Conservation (phyloP, 108 stramenopile species). For the Skeletonema potamos region DNA sequence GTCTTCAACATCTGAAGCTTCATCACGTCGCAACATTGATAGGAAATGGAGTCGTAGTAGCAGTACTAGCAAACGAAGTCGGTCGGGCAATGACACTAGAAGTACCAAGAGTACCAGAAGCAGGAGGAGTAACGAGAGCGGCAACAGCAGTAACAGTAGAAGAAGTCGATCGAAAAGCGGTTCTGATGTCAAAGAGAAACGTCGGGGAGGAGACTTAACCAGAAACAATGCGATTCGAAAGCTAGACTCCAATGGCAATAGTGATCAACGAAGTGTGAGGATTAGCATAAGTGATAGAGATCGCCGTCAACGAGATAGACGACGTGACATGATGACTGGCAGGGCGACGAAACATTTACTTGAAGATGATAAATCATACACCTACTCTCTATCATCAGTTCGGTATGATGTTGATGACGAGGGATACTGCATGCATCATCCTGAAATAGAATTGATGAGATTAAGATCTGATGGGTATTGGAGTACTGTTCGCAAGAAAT, state of each 20-base stretch:
- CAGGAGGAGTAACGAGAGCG: too few relatives aligned
- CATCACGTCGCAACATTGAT: background rate
- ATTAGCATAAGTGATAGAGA: background rate
- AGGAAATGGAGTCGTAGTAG: background rate
- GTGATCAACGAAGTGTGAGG: background rate
- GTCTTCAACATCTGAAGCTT: background rate
- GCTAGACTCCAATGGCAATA: background rate
- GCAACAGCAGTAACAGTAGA: background rate
- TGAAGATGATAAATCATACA: background rate
- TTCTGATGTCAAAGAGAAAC: background rate
- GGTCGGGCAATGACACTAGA: background rate
- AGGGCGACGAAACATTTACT: background rate
- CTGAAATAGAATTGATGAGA: slow-evolving; percentile 31
- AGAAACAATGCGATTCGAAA: background rate
- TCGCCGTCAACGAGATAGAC: background rate
- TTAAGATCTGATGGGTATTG: slow-evolving; percentile 11
- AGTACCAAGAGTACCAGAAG: background rate
- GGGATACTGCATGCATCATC: slow-evolving; percentile 36
- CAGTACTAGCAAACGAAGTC: background rate
- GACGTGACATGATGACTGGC: background rate
- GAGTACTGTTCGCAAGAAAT: slow-evolving; percentile 37
- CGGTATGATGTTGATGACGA: slow-evolving; percentile 3
- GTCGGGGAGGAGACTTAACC: background rate
- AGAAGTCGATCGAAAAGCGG: background rate
- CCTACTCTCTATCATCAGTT: background rate